Base-by-base conservation (phyloP, 2,329 filamentous ascomycete species). In the Leptodontidium sp. region DNA sequence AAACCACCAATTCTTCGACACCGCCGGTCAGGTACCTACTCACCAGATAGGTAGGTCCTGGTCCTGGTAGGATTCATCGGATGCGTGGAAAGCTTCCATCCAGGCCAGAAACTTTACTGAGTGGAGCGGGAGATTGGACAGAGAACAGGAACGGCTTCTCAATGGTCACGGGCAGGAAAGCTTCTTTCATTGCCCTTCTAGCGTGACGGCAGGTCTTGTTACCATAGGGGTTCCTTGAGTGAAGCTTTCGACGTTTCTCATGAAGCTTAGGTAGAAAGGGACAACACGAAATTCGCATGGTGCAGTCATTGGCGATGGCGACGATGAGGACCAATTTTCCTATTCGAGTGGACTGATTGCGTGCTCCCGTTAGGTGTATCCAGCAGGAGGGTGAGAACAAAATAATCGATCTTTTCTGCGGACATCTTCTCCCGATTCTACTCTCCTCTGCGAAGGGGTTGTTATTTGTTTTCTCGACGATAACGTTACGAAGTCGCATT, bases 131-230 rank as follows among this genome's bases (percentile, higher is more conserved):
- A 29, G 35, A 43, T 15, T 43, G 43, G 24, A 47, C 21, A 11
- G 11, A 21, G 32, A 49, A 11, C n/a, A 2, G 14, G 35, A 15
- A 9, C 8, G 1, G 24, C 50, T 47, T 21, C 35, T 55, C 35
- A 64, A 43, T 64, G 62, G 62, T 14, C 50, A 64, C 32, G 62
- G 35, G 50, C 6, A 21, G 50, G 9, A 8, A 43, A 50, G 32
- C 7, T 50, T 63, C 43, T 63, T 63, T 7, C 45, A 35, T 50
- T 63, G 59, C 35, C 15, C 24, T 35, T 63, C 35, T 38, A 50
- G 35, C 45, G 45, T 38, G 45, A 15, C n/a, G n/a, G 8, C 35
- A 5, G n/a, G n/a, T 53, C 21, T 2, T 9, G 14, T 4, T 21
- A 43, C 47, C 29, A 40, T 29, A 32, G 38, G 49, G n/a, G 21